phyloP scores from a whole-genome alignment of 2,329 filamentous ascomycete species.

The Myrmaecium sp. region DNA sequence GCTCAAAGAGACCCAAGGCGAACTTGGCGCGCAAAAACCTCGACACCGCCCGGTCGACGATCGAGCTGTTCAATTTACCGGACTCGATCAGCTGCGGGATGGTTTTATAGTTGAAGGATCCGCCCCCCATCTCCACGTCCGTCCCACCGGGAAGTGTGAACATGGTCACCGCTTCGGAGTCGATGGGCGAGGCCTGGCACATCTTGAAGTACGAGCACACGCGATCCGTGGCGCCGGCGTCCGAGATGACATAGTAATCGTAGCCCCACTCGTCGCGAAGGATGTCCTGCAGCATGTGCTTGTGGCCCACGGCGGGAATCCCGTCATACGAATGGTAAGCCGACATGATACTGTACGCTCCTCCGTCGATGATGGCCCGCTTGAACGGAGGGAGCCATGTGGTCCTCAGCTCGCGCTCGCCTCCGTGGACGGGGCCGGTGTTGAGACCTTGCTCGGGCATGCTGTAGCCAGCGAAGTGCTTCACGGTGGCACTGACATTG shows the following conservation, averaged over 20 bases:
- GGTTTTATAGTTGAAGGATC: conserved; percentile 51
- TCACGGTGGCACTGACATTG: conserved; percentile 55
- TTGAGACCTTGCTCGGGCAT: conserved; percentile 58
- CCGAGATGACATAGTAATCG: conserved; percentile 48
- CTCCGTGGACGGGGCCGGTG: conserved; percentile 41
- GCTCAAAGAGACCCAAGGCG: conserved; percentile 52
- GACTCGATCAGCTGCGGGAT: conserved; percentile 48
- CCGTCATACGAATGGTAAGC: conserved; percentile 63
- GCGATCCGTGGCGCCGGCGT: conserved; percentile 55
- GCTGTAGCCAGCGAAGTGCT: conserved; percentile 57
- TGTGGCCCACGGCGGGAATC: conserved; percentile 47
- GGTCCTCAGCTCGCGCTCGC: conserved; percentile 36
- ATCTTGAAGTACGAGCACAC: conserved; percentile 47
- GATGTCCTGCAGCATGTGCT: conserved; percentile 46
- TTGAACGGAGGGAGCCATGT: conserved; percentile 45
- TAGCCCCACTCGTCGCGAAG: conserved; percentile 58
- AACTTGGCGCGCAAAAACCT: conserved; percentile 53
- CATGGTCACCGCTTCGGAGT: conserved; percentile 47
- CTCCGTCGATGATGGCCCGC: conserved; percentile 52
- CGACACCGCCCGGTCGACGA: conserved; percentile 50
- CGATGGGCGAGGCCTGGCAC: conserved; percentile 42
- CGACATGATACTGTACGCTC: conserved; percentile 54
- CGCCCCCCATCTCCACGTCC: conserved; percentile 63
- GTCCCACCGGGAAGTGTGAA: conserved; percentile 50
- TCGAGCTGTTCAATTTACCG: conserved; percentile 40